Evolutionary conservation across 352 stramenopile species (phyloP), one percentile per base, ranked within the genome.

Genomic region (Pythium vanterpoolii): DNA sequence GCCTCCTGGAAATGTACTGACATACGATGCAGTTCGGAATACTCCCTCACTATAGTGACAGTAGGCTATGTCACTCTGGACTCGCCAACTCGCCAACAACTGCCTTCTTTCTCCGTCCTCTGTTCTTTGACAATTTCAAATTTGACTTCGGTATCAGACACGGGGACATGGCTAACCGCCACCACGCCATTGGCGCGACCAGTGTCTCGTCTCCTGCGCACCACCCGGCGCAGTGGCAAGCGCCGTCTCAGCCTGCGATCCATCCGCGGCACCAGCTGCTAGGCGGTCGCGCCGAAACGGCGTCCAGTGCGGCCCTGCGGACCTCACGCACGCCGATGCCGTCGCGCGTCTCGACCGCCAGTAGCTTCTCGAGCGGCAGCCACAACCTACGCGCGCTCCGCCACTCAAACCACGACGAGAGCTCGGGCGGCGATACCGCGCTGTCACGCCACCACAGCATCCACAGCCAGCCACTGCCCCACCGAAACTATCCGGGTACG

Each of bases 81-180:
- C n/a, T n/a, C n/a, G n/a, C n/a, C n/a, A 7, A 21, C 38, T 43
- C 7, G 19, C 24, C 43, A 36, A 6, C 34, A 5, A 21, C 8
- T 42, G 34, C 14, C 9, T 16, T 42, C 34, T 42, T 27, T 51
- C 23, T 36, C 9, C 34, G 33, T 16, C 21, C 27, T 59, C 39
- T 38, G n/a, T 58, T 59, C 28, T 27, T 30, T 36, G 6, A 26
- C 31, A 21, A 45, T 14, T 21, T 51, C 34, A 63, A 56, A 33
- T 34, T 23, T 4, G 27, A 18, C 57, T n/a, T n/a, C n/a, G n/a
- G n/a, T n/a, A n/a, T n/a, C n/a, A n/a, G n/a, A n/a, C n/a, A n/a
- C n/a, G n/a, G n/a, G n/a, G n/a, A n/a, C 30, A 66, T 66, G 58
- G 58, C 58, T 4, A 65, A 51, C 36, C 34, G 56, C 33, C 59